These are phyloP conservation scores for Smithsoniella earleae DNA, from an alignment of 163 green algal species.

Conservation along the genomic window DNA sequence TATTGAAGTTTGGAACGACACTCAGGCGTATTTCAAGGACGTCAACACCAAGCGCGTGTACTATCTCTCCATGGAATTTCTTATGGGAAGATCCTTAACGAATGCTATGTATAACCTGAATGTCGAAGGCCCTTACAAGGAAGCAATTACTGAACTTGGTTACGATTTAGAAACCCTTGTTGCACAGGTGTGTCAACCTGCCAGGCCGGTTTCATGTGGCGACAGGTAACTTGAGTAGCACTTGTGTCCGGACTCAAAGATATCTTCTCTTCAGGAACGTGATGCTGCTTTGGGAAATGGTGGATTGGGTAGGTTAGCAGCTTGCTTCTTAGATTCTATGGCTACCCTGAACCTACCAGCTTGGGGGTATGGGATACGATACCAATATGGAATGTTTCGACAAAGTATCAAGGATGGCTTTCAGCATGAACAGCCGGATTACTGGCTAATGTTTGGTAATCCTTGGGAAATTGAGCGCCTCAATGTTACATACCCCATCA, in stretches of 20 bases:
- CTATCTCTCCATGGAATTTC: slow-evolving; percentile 98
- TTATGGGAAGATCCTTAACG: slow-evolving; percentile 90
- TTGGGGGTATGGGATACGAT: slow-evolving; percentile 98
- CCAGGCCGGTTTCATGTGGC: no score
- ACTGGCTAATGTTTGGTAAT: slow-evolving; percentile 98
- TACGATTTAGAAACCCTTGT: slow-evolving; percentile 53
- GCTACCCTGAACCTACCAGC: slow-evolving; percentile 92
- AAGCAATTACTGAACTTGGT: slow-evolving; percentile 72
- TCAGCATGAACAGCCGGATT: slow-evolving; percentile 98
- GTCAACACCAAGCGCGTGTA: slow-evolving; percentile 90
- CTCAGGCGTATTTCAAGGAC: slow-evolving; percentile 84
- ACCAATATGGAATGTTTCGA: slow-evolving; percentile 97
- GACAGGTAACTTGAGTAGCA: slow-evolving; percentile 53
- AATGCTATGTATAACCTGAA: slow-evolving; percentile 94
- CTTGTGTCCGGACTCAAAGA: no score
- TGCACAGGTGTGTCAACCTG: slow-evolving; percentile 6
- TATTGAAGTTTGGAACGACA: slow-evolving; percentile 98
- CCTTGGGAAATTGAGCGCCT: slow-evolving; percentile 97
- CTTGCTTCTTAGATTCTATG: slow-evolving; percentile 98
- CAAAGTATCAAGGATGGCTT: slow-evolving; percentile 89
- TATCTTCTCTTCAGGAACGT: slow-evolving; percentile 75
- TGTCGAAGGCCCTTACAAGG: slow-evolving; percentile 68
- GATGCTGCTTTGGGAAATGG: slow-evolving; percentile 96
- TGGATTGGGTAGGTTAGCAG: slow-evolving; percentile 85
- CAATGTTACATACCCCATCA: slow-evolving; percentile 79